Base-by-base conservation (phyloP, 768 basidiomycete species). In the Russula vinacea region DNA sequence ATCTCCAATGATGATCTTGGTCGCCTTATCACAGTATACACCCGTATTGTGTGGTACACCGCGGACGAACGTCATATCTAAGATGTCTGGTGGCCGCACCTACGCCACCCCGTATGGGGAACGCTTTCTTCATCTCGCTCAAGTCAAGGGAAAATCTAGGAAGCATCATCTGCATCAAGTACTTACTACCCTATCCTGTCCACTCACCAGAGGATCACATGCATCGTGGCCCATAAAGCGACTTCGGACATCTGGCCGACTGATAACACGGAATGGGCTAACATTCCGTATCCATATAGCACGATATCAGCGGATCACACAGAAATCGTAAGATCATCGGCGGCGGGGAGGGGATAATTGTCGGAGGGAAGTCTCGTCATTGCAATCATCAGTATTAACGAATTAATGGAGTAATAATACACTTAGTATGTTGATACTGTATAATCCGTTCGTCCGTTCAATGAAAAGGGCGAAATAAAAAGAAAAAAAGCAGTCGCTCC, bases 1-100 rank as follows among this genome's bases (percentile, higher is more conserved):
- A 52, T 52, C 51, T 32, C 51, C 51, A 32, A 52, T 32, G 51
- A 52, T 52, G 29, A 52, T 52, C 51, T 52, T 19, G 40, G 42
- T 22, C 16, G 45, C 22, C n/a, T n/a, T 22, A 19, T n/a, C 19
- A 42, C n/a, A n/a, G n/a, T n/a, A n/a, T n/a, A n/a, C n/a, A n/a
- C n/a, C n/a, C n/a, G 3, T 44, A n/a, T 19, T n/a, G 44, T 44
- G n/a, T 51, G 26, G 14, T 16, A 11, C 51, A 33, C 51, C 51
- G 51, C 51, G 51, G 51, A 52, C 29, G 17, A 50, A 29, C 51
- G 29, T 52, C 51, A 29, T 32, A 17, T 32, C 50, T 51, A 26
- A 26, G 49, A 50, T 50, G 49, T 29, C 16, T 50, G n/a, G 16
- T 42, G 13, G 14, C 42, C 42, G 42, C 42, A 17, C 11, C 6